Conservation (phyloP, 2,329 filamentous ascomycete species). For the Fusarium veterinarium region DNA sequence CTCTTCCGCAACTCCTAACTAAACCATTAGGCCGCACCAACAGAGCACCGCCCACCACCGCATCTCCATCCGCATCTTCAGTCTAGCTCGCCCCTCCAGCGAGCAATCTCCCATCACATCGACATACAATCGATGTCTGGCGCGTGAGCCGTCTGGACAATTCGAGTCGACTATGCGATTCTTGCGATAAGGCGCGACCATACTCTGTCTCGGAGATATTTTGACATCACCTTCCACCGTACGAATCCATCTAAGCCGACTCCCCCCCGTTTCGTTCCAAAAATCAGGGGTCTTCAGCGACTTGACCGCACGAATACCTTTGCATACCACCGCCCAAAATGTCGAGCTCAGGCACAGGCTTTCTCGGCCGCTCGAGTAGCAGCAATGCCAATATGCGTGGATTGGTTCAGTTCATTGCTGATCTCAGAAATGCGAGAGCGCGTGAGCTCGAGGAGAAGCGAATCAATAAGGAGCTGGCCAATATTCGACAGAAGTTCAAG, state of each 20-base stretch:
- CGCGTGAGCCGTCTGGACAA: slow-evolving; percentile 43
- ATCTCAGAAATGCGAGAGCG: slow-evolving; percentile 92
- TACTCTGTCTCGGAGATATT: slow-evolving; percentile 42
- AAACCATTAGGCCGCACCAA: slow-evolving; percentile 32
- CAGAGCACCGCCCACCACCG: slow-evolving; percentile 34
- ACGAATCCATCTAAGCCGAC: slow-evolving; percentile 23
- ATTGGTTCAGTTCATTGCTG: slow-evolving; percentile 97
- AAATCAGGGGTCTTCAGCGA: slow-evolving; percentile 43
- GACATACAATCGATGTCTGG: slow-evolving; percentile 45
- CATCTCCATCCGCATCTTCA: slow-evolving; percentile 36
- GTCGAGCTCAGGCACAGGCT: slow-evolving; percentile 69
- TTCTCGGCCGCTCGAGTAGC: slow-evolving; percentile 73
- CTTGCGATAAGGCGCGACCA: slow-evolving; percentile 41
- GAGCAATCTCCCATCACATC: slow-evolving; percentile 39
- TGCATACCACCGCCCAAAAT: slow-evolving; percentile 52
- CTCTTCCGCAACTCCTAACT: slow-evolving; percentile 39
- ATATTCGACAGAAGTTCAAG: slow-evolving; percentile 98
- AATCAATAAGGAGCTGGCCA: slow-evolving; percentile 99
- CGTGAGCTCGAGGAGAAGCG: slow-evolving; percentile 97
- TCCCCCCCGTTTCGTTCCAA: slow-evolving; percentile 13
- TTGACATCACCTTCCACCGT: slow-evolving; percentile 18
- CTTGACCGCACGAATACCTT: slow-evolving; percentile 28
- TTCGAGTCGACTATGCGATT: slow-evolving; percentile 49
- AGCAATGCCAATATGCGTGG: slow-evolving; percentile 80
- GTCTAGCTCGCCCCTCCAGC: slow-evolving; percentile 42